Conservation (phyloP, 2,329 filamentous ascomycete genomes). For the Akanthomyces uredinophilus region DNA sequence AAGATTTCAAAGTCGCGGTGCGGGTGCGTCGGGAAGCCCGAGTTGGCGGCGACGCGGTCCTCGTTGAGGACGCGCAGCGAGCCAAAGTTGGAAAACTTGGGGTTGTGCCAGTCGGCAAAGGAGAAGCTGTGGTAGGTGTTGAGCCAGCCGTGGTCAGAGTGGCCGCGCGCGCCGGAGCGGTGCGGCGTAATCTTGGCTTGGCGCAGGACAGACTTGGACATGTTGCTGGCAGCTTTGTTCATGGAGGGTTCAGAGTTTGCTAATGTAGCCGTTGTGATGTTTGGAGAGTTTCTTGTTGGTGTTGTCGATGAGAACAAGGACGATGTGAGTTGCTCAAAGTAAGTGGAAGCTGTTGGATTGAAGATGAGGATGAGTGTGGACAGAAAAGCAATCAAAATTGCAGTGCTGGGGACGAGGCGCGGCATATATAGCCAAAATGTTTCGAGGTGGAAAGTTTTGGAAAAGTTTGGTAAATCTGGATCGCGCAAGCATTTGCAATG, state of each 20-base stretch:
- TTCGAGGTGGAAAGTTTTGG: constrained; percentile 14
- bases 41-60: constrained; percentile 69
- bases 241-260: constrained; percentile 19
- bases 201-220: constrained; percentile 55
- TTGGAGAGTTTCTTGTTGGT: constrained; percentile 9
- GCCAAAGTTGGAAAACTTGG: constrained; percentile 63
- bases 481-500: constrained; percentile 20
- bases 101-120: constrained; percentile 69
- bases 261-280: constrained; percentile 12
- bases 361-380: constrained; percentile 32
- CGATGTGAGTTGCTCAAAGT: constrained; percentile 20
- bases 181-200: constrained; percentile 72
- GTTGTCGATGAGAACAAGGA: constrained; percentile 13
- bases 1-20: constrained; percentile 90
- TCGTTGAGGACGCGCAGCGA: constrained; percentile 82
- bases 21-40: constrained; percentile 78
- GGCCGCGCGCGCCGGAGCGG: constrained; percentile 65
- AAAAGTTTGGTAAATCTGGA: constrained; percentile 10
- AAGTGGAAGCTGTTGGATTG: constrained; percentile 22
- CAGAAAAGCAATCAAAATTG: constrained; percentile 33
- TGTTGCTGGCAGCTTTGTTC: constrained; percentile 40
- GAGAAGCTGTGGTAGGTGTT: constrained; percentile 83
- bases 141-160: constrained; percentile 81
- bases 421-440: constrained; percentile 34
- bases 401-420: constrained; percentile 28